Percentiles rank a stretch among this genome's conserved stretches.
These are phyloP conservation scores for Eutrema yunnanense DNA, from an alignment of 345 rosid species.

Conservation along the genomic window DNA sequence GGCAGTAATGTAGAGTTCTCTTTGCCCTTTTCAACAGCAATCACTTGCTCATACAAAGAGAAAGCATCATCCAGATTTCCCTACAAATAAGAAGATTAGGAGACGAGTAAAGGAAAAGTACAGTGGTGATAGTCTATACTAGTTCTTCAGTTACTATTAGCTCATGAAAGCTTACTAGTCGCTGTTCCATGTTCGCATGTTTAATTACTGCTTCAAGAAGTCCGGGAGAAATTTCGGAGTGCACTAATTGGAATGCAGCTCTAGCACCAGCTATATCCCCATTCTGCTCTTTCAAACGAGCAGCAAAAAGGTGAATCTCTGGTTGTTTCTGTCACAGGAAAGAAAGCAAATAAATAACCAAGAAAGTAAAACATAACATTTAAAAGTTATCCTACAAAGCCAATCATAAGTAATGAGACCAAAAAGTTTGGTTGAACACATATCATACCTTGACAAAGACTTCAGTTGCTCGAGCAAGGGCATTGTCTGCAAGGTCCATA, in stretches of 20 bases:
- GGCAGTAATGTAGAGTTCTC: constrained; percentile 76
- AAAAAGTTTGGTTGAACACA: not conserved
- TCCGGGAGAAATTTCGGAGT: constrained; percentile 86
- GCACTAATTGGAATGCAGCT: constrained; percentile 84
- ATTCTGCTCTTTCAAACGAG: constrained; percentile 81
- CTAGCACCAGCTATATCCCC: constrained; percentile 80
- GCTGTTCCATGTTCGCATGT: constrained; percentile 95
- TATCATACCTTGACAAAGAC: constrained; percentile 87
- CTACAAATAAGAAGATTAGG: constrained; percentile 38
- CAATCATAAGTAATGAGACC: not conserved
- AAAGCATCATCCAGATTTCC: constrained; percentile 76
- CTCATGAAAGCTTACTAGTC: constrained; percentile 49
- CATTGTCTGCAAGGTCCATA: constrained; percentile 83
- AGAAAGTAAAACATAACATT: not conserved
- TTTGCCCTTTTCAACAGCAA: constrained; percentile 94
- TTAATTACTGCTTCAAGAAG: constrained; percentile 89
- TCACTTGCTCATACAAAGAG: constrained; percentile 81
- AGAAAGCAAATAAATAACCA: constrained; percentile 9
- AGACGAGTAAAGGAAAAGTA: constrained; percentile 16
- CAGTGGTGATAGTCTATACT: not conserved
- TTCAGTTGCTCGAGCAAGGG: constrained; percentile 88
- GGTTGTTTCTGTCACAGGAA: constrained; percentile 67
- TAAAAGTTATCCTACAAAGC: not conserved
- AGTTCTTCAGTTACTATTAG: constrained; percentile 13
- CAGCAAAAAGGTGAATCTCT: constrained; percentile 88